Percentiles rank a stretch among this genome's conserved stretches.
phyloP scores from a whole-genome alignment of 176 grass and related monocot genomes.

The Oryza glumipatula region DNA sequence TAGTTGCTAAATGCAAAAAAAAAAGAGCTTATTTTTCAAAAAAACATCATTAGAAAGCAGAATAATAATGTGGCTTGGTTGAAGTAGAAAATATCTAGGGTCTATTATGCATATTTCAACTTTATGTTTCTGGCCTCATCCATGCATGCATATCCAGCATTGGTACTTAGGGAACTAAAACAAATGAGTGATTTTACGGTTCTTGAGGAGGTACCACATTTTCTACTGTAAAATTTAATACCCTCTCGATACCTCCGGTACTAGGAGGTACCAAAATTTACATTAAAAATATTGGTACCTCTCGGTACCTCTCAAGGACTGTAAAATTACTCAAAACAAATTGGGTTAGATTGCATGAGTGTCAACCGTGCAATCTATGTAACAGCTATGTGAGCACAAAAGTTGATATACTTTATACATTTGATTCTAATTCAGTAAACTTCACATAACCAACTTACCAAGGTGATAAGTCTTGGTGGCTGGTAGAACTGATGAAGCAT shows the following conservation, averaged over 20 bases:
- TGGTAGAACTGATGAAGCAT: constrained; percentile 77
- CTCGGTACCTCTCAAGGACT: too few relatives aligned
- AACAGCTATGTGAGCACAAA: constrained; percentile 15
- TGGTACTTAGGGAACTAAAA: constrained; percentile 15
- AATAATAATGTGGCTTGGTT: not conserved
- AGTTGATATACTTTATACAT: not conserved
- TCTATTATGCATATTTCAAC: not conserved
- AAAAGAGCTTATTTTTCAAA: not conserved
- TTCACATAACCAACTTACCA: constrained; percentile 55
- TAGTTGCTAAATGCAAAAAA: not conserved
- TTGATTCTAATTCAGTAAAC: constrained; percentile 13
- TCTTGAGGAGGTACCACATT: too few relatives aligned
- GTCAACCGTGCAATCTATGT: constrained; percentile 8
- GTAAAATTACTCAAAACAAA: too few relatives aligned
- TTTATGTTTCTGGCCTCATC: constrained; percentile 14
- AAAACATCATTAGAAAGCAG: not conserved
- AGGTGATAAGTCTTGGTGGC: constrained; percentile 92
- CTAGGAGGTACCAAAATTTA: too few relatives aligned
- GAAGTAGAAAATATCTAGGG: constrained; percentile 3
- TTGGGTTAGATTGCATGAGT: constrained; percentile 6
- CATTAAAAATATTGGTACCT: too few relatives aligned
- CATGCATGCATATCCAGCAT: constrained; percentile 6
- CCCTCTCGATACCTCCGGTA: too few relatives aligned
- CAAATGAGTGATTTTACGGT: not conserved
- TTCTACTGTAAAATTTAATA: too few relatives aligned